These are phyloP conservation scores for Bothriochloa decipiens DNA, from an alignment of 176 grass and related monocot species.

Conservation along the genomic window DNA sequence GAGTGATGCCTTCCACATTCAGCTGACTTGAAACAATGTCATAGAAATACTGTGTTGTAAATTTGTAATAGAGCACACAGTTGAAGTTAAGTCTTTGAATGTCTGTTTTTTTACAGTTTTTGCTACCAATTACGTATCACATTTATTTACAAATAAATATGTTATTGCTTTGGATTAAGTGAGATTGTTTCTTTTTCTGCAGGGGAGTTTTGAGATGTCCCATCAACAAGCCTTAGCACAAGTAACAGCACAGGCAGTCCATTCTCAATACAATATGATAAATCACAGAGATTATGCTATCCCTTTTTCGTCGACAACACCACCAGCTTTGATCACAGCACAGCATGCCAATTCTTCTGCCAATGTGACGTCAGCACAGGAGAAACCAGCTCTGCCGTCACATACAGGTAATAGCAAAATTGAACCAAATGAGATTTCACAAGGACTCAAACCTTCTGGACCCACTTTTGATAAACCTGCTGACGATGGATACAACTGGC, in stretches of 20 bases:
- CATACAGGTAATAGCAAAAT: conserved; percentile 42
- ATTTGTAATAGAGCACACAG: neutral
- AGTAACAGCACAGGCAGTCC: conserved; percentile 85
- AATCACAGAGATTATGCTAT: conserved; percentile 53
- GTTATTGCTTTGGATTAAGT: neutral
- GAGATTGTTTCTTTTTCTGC: conserved; percentile 27
- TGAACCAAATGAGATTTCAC: conserved; percentile 54
- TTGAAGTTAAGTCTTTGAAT: neutral
- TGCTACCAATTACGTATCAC: too few relatives aligned
- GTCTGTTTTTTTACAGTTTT: too few relatives aligned
- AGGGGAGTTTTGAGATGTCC: conserved; percentile 90
- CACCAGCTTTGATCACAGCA: conserved; percentile 32
- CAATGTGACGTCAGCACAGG: conserved; percentile 41
- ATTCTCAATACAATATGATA: conserved; percentile 60
- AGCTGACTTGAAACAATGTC: neutral
- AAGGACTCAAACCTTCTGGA: conserved; percentile 49
- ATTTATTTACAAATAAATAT: too few relatives aligned
- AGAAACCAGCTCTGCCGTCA: conserved; percentile 39
- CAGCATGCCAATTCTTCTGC: conserved; percentile 40
- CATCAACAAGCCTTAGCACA: conserved; percentile 94
- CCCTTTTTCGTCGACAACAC: conserved; percentile 42
- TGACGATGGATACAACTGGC: conserved; percentile 79
- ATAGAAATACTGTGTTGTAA: neutral
- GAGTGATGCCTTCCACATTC: too few relatives aligned
- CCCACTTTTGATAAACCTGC: conserved; percentile 59